phyloP scores from a whole-genome alignment of 352 stramenopile genomes.

The Globisporangium uncinulatum region DNA sequence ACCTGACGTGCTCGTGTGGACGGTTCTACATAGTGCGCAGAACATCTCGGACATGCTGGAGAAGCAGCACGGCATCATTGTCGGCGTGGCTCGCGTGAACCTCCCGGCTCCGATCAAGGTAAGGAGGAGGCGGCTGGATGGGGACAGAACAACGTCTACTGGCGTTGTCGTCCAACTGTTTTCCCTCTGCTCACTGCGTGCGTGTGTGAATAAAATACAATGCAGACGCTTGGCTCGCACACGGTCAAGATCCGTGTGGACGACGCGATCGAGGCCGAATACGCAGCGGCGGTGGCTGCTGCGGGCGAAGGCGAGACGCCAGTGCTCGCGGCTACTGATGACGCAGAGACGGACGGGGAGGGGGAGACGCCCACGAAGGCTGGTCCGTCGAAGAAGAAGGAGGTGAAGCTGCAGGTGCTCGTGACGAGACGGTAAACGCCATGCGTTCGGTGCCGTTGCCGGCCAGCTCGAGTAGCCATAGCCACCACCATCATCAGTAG shows the following conservation, averaged over 20 bases:
- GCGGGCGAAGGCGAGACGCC: conserved; percentile 20
- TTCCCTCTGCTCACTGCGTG: too few species aligned
- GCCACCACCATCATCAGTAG: background rate
- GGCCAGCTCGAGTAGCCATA: background rate
- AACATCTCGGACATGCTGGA: conserved; percentile 85
- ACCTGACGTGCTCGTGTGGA: too few species aligned
- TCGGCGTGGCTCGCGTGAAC: conserved; percentile 73
- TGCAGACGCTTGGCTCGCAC: conserved; percentile 67
- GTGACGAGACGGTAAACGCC: conserved; percentile 58
- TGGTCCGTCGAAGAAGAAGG: conserved; percentile 65
- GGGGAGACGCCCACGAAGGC: conserved; percentile 27
- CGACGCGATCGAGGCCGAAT: conserved; percentile 66
- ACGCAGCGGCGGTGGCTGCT: conserved; percentile 17
- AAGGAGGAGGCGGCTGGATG: too few species aligned
- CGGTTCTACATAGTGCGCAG: conserved; percentile 36
- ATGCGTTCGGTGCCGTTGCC: background rate
- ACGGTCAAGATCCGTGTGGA: conserved; percentile 81
- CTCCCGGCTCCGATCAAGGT: conserved; percentile 72
- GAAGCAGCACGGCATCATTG: conserved; percentile 77
- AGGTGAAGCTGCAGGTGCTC: conserved; percentile 55
- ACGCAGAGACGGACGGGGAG: conserved; percentile 16
- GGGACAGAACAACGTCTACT: background rate
- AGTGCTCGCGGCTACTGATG: conserved; percentile 14
- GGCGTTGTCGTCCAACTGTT: too few species aligned
- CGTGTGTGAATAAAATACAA: background rate